Evolutionary conservation across 129 eudicot species (phyloP), one percentile per base, ranked within the genome.

Genomic region (Pittosporum tobira): DNA sequence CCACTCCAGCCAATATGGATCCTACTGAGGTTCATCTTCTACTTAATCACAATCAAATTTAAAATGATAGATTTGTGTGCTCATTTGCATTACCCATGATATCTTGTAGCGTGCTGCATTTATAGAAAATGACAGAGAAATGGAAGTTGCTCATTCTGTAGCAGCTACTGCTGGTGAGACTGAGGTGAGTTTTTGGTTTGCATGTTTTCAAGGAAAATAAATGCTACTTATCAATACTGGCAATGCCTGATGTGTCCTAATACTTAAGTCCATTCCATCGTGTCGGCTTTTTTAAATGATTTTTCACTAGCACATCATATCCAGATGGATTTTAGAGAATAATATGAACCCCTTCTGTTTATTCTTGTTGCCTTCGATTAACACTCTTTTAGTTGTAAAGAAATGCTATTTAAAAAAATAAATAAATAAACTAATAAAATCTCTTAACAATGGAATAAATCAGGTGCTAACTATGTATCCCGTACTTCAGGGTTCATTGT

Each of bases 91-190:
- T 49, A 4, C 25, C 23, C 6, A 6, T 44, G 42, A 42, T 73
- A 4, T 46, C 42, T 2, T 78, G 57, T 79, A 91, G 98, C 94
- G 95, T 66, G 98, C 98, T 18, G 64, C 68, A 61, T 91, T 75
- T 62, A 89, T 91, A 66, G 98, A 78, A 62, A 86, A 91, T 50
- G 94, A 91, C 73, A 67, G 79, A 47, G 98, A 91, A 76, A 91
- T 91, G 95, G 98, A 91, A 78, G 90, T 77, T 66, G 98, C 98
- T 71, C 98, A 85, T 78, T 78, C 94, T 50, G 88, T 80, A 62
- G 98, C 98, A 15, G 98, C 90, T 54, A 74, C 79, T 71, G 98
- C 84, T 80, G 98, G 98, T 75, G 98, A 91, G 13, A 91, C 98
- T 24, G 81, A 83, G 85, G 97, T 90, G 29, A 75, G 78, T 62